phyloP scores from a whole-genome alignment of 495 filamentous ascomycete species.

The Aspergillus carlsbadensis region DNA sequence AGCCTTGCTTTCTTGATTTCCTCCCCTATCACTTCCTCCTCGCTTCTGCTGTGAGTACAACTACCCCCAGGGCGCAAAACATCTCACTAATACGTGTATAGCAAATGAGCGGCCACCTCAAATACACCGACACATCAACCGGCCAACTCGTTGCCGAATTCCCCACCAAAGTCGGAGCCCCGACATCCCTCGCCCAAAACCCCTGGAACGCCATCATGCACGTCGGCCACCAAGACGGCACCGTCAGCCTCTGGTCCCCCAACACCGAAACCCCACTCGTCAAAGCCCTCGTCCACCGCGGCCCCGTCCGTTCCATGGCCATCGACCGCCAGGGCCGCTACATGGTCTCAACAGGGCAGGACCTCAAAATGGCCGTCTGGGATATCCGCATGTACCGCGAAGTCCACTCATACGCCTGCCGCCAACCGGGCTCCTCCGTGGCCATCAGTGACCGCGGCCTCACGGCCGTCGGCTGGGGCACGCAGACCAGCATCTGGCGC shows the following conservation, averaged over 20 bases:
- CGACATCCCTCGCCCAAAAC: constrained; percentile 83
- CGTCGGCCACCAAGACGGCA: constrained; percentile 89
- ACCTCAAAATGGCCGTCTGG: constrained; percentile 91
- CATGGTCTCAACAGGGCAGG: constrained; percentile 93
- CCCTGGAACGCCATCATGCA: constrained; percentile 88
- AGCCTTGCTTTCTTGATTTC: constrained; percentile 94
- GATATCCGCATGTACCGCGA: constrained; percentile 93
- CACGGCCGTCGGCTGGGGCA: constrained; percentile 90
- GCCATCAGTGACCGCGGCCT: constrained; percentile 85
- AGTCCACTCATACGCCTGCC: constrained; percentile 85
- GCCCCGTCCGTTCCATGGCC: constrained; percentile 84
- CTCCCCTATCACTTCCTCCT: constrained; percentile 95
- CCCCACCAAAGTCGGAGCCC: constrained; percentile 77
- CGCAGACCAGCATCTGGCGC: constrained; percentile 84
- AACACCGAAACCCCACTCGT: constrained; percentile 83
- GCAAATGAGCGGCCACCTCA: constrained; percentile 81
- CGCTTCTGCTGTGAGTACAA: constrained; percentile 67
- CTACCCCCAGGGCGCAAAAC: neutral
- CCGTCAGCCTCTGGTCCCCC: constrained; percentile 93
- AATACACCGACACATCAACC: constrained; percentile 94
- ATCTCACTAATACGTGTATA: constrained; percentile 25
- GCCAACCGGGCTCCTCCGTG: constrained; percentile 78
- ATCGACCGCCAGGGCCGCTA: constrained; percentile 89
- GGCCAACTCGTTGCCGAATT: constrained; percentile 82
- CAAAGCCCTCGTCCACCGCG: constrained; percentile 90